Conservation (phyloP, 371 early-diverging fungal genomes). For the Mortierella sp. region DNA sequence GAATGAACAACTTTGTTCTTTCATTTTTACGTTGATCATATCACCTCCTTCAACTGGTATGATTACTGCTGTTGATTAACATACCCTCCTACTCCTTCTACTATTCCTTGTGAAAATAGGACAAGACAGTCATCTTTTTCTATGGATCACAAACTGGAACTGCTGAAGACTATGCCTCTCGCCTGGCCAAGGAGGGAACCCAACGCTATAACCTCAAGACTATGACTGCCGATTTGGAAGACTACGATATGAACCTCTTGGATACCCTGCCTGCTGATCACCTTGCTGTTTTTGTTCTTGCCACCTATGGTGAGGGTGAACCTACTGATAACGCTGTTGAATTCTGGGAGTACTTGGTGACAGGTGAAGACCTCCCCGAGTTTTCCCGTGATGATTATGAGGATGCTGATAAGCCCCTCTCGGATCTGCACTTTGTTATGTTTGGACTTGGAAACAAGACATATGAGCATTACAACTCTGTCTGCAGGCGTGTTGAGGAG, state of each 20-base stretch:
- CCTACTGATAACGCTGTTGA: slow-evolving; percentile 94
- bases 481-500: slow-evolving; percentile 76
- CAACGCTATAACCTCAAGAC: slow-evolving; percentile 81
- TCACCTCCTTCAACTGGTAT: background rate
- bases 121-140: slow-evolving; percentile 81
- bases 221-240: slow-evolving; percentile 89
- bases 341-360: slow-evolving; percentile 83
- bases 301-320: slow-evolving; percentile 94
- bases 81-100: too few species aligned
- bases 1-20: background rate
- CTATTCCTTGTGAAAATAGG: slow-evolving; percentile 54
- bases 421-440: slow-evolving; percentile 77
- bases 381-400: slow-evolving; percentile 74
- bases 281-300: slow-evolving; percentile 85
- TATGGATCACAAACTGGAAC: slow-evolving; percentile 98
- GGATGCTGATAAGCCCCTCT: slow-evolving; percentile 68
- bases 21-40: background rate
- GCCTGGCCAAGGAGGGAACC: slow-evolving; percentile 85
- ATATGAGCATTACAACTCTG: slow-evolving; percentile 95
- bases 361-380: slow-evolving; percentile 75
- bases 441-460: slow-evolving; percentile 99
- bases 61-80: background rate
- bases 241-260: slow-evolving; percentile 85
- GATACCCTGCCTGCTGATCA: slow-evolving; percentile 72
- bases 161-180: slow-evolving; percentile 94